A percentile compares a stretch with the other conserved stretches of the same genome.
These are phyloP conservation scores for Suhomyces choctaworum DNA, from an alignment of 1,139 yeast genomes.

Conservation along the genomic window DNA sequence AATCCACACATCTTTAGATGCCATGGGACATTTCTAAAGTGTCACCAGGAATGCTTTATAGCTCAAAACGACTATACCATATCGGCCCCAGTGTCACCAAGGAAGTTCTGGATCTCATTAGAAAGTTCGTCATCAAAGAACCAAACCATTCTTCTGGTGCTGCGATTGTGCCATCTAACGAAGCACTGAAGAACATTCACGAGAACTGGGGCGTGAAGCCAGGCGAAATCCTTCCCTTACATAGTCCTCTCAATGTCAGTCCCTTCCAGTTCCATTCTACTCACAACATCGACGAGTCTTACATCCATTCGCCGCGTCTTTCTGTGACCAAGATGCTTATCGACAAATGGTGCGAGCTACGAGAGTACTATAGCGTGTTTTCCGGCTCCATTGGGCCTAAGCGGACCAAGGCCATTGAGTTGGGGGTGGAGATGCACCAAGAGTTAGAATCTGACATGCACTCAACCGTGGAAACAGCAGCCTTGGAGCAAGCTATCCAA, in stretches of 20 bases:
- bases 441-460: constrained; percentile 16
- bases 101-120: constrained; percentile 6
- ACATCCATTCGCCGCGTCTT: constrained; percentile 21
- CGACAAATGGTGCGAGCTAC: constrained; percentile 28
- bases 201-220: constrained; percentile 14
- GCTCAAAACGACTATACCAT: not conserved
- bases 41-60: no score
- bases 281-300: constrained; percentile 19
- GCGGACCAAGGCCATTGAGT: constrained; percentile 13
- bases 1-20: no score
- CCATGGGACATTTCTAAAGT: no score
- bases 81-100: not conserved
- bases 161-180: not conserved
- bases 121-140: constrained; percentile 10
- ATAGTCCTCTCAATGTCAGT: constrained; percentile 8
- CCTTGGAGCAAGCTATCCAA: constrained; percentile 5
- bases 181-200: constrained; percentile 10
- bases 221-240: constrained; percentile 13
- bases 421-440: constrained; percentile 15
- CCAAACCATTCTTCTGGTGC: not conserved
- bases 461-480: constrained; percentile 12
- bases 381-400: constrained; percentile 18
- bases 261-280: constrained; percentile 22
- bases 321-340: constrained; percentile 26
- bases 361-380: constrained; percentile 22